Conservation (phyloP, 495 filamentous ascomycete genomes). For the Neurospora pannonica region DNA sequence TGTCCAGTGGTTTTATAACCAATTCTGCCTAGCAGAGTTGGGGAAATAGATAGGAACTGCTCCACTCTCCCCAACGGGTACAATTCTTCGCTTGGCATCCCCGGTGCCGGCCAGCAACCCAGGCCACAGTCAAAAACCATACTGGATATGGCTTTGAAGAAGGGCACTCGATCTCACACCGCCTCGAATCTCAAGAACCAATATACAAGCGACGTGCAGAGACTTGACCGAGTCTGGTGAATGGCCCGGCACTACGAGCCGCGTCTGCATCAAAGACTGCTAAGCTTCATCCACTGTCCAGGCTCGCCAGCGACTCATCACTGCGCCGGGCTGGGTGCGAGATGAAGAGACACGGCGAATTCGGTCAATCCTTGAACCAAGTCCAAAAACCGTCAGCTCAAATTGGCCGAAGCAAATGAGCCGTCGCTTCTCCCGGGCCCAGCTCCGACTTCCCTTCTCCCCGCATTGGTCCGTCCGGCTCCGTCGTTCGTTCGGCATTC, state of each 20-base stretch:
- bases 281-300: not conserved
- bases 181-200: not conserved
- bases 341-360: not conserved
- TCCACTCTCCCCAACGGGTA: too few relatives aligned
- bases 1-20: too few relatives aligned
- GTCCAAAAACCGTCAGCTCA: not conserved
- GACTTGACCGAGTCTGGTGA: not conserved
- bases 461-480: not conserved
- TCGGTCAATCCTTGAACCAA: not conserved
- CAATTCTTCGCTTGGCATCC: not conserved
- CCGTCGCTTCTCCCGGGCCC: not conserved
- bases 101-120: not conserved
- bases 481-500: not conserved
- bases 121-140: not conserved
- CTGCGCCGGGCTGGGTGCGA: not conserved
- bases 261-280: not conserved
- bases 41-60: too few relatives aligned
- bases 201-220: not conserved
- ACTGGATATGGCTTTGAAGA: not conserved
- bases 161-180: not conserved
- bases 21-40: too few relatives aligned
- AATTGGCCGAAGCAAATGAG: not conserved
- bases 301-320: not conserved
- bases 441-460: not conserved
- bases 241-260: not conserved